Evolutionary conservation across 31 red algal species (phyloP).

Genomic region (Endocladia muricata): DNA sequence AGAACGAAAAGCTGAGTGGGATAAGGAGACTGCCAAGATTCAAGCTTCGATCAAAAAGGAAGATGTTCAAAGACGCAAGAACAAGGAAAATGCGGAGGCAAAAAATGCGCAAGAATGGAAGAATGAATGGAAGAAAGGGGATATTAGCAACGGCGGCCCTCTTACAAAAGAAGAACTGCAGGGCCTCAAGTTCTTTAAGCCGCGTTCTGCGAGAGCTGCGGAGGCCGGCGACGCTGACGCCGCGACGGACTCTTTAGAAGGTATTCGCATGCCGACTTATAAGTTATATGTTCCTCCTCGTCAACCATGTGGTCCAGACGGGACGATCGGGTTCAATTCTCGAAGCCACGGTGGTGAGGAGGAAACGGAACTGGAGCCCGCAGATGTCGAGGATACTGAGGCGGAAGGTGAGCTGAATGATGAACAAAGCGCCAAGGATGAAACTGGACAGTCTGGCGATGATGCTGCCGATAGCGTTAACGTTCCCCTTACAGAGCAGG

Average conservation of each 20-base stretch:
- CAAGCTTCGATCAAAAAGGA: conserved; percentile 4
- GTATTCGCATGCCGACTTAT: conserved; percentile 39
- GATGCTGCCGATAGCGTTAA: too few species aligned
- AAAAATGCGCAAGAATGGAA: neutral
- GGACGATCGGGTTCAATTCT: conserved; percentile 49
- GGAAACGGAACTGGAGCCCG: neutral
- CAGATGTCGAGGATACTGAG: neutral
- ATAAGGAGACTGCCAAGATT: conserved; percentile 14
- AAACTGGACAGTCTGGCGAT: neutral
- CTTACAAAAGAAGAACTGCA: conserved; percentile 16
- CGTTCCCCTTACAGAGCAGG: neutral
- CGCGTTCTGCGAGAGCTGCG: conserved; percentile 11
- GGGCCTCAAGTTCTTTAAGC: conserved; percentile 55
- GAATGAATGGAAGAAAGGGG: conserved; percentile 7
- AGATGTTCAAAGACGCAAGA: conserved; percentile 27
- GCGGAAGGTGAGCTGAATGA: neutral
- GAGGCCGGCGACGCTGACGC: neutral
- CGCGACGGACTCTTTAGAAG: conserved; percentile 14
- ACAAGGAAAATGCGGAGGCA: conserved; percentile 1
- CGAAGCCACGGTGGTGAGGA: neutral
- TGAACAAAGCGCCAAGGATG: neutral
- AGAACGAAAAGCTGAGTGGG: conserved; percentile 44
- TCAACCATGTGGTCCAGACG: conserved; percentile 67
- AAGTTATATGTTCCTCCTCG: conserved; percentile 49
- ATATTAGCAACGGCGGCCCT: neutral